phyloP scores from a whole-genome alignment of 1,139 yeast genomes.

The Lodderomyces margitis region DNA sequence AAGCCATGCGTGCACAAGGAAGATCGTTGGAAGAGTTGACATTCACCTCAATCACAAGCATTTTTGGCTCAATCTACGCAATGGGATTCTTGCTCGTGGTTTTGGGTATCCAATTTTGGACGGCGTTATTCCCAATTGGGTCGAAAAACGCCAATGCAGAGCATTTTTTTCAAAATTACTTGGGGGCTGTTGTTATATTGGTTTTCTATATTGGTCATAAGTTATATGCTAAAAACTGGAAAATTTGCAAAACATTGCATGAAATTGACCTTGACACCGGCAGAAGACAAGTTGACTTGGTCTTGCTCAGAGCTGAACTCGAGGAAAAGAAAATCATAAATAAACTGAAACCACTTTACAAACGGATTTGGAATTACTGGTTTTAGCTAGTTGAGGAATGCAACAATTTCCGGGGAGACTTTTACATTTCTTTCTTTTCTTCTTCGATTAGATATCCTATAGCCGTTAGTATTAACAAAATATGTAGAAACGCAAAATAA shows the following conservation, averaged over 20 bases:
- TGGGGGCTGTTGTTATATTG: conserved; percentile 33
- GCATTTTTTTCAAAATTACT: conserved; percentile 37
- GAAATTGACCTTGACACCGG: conserved; percentile 38
- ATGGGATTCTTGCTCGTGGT: conserved; percentile 31
- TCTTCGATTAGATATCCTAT: too few species aligned
- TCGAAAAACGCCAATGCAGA: conserved; percentile 26
- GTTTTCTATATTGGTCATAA: conserved; percentile 36
- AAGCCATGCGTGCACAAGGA: conserved; percentile 32
- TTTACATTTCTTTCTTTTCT: conserved; percentile 8
- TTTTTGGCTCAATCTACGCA: conserved; percentile 35
- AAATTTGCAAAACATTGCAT: conserved; percentile 22
- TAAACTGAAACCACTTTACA: conserved; percentile 19
- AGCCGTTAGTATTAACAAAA: too few species aligned
- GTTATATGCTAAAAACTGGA: conserved; percentile 33
- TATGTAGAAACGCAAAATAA: too few species aligned
- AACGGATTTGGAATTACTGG: conserved; percentile 36
- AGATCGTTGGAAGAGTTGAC: conserved; percentile 28
- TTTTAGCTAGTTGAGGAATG: conserved; percentile 21
- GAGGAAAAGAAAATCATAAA: conserved; percentile 13
- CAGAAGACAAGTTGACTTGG: conserved; percentile 27
- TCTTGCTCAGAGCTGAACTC: conserved; percentile 12
- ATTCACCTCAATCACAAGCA: conserved; percentile 29
- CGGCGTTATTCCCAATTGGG: conserved; percentile 36
- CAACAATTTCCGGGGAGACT: too few species aligned
- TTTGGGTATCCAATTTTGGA: conserved; percentile 37